phyloP scores from a whole-genome alignment of 768 basidiomycete genomes.

The Fomitopsis serialis region DNA sequence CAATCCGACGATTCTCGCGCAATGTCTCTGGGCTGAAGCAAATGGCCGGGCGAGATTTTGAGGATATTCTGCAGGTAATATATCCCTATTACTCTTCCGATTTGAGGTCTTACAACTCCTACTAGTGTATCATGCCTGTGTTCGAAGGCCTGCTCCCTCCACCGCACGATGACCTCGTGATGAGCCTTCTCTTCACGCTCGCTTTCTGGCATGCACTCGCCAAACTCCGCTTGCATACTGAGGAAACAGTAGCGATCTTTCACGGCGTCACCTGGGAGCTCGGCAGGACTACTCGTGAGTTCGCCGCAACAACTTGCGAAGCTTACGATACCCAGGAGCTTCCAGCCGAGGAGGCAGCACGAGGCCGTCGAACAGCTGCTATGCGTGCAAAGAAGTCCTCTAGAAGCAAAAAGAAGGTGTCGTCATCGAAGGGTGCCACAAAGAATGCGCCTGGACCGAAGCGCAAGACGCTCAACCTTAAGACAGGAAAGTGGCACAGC shows the following conservation, averaged over 20 bases:
- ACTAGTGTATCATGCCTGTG: slow-evolving; percentile 29
- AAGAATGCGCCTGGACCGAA: not conserved
- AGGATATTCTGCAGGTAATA: slow-evolving; percentile 21
- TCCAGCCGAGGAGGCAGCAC: slow-evolving; percentile 26
- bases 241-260: slow-evolving; percentile 25
- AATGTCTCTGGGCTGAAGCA: slow-evolving; percentile 24
- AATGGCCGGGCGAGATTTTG: slow-evolving; percentile 23
- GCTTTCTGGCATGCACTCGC: slow-evolving; percentile 34
- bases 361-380: slow-evolving; percentile 9
- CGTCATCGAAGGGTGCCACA: not conserved
- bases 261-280: slow-evolving; percentile 16
- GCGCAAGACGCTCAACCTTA: slow-evolving; percentile 11
- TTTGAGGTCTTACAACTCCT: too few species aligned
- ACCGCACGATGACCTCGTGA: slow-evolving; percentile 17
- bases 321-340: slow-evolving; percentile 27
- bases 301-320: slow-evolving; percentile 17
- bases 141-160: slow-evolving; percentile 27
- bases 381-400: not conserved
- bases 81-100: too few species aligned
- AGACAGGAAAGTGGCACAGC: slow-evolving; percentile 23
- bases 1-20: slow-evolving; percentile 16
- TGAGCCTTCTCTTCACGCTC: slow-evolving; percentile 27
- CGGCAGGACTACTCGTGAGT: slow-evolving; percentile 26
- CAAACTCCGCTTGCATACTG: slow-evolving; percentile 36
- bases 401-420: not conserved